Evolutionary conservation across 83 land plant species (phyloP), one percentile per base, ranked within the genome.

Genomic region (Thuja plicata): DNA sequence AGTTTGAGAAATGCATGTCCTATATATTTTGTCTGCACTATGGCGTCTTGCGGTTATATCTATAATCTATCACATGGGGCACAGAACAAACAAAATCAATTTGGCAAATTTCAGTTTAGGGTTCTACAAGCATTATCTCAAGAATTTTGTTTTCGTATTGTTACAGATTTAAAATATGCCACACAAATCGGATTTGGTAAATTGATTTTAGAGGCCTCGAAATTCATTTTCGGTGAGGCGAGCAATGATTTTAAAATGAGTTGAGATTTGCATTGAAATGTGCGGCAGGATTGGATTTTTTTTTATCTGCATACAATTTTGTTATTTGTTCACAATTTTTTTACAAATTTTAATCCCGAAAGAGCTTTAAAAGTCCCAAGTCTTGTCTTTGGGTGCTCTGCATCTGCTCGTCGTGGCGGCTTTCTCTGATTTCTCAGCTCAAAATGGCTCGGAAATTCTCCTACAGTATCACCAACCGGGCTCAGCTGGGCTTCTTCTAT

Each of bases 391-490:
- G 93, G 93, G 37, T 92, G 93, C 74, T 87, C 83, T 8, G 40
- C n/a, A n/a, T 79, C 83, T 19, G 46, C 93, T 90, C 92, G 92
- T 89, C 66, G 90, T 9, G 94, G 96, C 1, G 87, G 17, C 86
- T 95, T 46, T 92, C 30, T 15, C 88, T 95, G 62, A 88, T 93
- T 27, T 74, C 92, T n/a, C 96, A 95, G 80, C 92, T 90, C 71
- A 82, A 88, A 30, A 93, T 92, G 88, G 90, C 96, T 16, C 91
- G 91, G 48, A 93, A 93, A 88, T 92, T 95, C 41, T 91, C 95
- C 55, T 91, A 89, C 21, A 50, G 70, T 4, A 92, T 91, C 87
- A 73, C 89, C 66, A 80, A 92, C 40, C 93, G 95, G 21, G 15
- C 3, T 45, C 30, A 8, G 46, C 8, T 0, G 76, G 45, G 2